phyloP scores from a whole-genome alignment of 192 early-diverging fungal genomes.

The Umbelopsis sp. region DNA sequence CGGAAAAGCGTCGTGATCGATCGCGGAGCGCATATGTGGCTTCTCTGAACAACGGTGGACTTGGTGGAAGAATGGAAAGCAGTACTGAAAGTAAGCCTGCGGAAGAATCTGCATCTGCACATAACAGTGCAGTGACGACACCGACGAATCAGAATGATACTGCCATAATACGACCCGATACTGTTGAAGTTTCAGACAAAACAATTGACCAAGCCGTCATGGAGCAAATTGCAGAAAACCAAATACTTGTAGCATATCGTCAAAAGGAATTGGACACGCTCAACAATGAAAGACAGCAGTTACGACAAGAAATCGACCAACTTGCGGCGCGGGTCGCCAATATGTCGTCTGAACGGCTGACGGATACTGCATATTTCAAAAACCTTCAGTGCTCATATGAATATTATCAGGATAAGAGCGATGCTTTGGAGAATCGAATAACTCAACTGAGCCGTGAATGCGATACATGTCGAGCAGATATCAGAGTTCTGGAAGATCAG shows the following conservation, averaged over 20 bases:
- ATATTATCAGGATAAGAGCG: constrained; percentile 44
- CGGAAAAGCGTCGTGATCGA: constrained; percentile 52
- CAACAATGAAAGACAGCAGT: constrained; percentile 47
- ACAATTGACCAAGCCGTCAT: constrained; percentile 35
- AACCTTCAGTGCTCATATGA: constrained; percentile 46
- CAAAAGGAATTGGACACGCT: constrained; percentile 52
- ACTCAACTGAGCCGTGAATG: constrained; percentile 44
- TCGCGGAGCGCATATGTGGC: constrained; percentile 43
- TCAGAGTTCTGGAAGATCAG: constrained; percentile 43
- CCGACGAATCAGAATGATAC: neutral
- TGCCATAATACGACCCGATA: neutral
- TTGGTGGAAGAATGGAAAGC: constrained; percentile 23
- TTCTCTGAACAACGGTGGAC: constrained; percentile 19
- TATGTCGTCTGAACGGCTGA: constrained; percentile 51
- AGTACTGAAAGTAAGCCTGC: constrained; percentile 1
- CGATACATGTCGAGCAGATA: constrained; percentile 39
- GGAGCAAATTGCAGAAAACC: constrained; percentile 46
- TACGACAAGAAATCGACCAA: constrained; percentile 49
- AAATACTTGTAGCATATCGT: constrained; percentile 46
- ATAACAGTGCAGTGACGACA: neutral
- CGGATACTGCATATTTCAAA: constrained; percentile 54
- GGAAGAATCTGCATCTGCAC: neutral
- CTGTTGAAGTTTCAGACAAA: constrained; percentile 11
- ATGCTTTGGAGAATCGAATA: constrained; percentile 47
- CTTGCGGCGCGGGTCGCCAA: constrained; percentile 47